Evolutionary conservation across 208 protist genomes (phyloP).

Genomic region (Trypanosoma cruzi): DNA sequence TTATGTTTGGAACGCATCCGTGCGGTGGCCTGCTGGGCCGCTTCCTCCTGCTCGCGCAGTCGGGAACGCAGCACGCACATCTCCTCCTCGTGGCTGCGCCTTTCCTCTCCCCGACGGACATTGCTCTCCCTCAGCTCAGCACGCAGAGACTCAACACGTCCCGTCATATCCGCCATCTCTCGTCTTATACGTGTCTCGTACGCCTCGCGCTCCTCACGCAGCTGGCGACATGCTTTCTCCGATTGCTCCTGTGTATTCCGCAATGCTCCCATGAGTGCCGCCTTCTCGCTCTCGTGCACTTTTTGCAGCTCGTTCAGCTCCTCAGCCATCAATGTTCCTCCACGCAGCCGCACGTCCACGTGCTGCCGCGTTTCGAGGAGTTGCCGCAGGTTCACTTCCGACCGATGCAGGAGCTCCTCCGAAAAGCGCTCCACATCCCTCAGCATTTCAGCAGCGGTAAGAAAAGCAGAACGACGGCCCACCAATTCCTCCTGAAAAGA

Average conservation of each 20-base stretch:
- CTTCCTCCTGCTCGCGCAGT: conserved; percentile 12
- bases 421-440: conserved; percentile 44
- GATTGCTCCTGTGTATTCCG: background rate
- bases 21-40: conserved; percentile 6
- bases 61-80: conserved; percentile 1
- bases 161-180: conserved; percentile 1
- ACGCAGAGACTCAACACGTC: conserved; percentile 18
- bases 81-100: conserved; percentile 15
- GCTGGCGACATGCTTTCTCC: background rate
- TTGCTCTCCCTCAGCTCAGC: conserved; percentile 16
- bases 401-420: conserved; percentile 32
- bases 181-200: conserved; percentile 1
- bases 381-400: conserved; percentile 26
- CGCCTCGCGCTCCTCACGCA: conserved; percentile 16
- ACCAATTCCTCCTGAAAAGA: conserved; percentile 33
- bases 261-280: conserved; percentile 2
- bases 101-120: conserved; percentile 2
- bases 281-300: conserved; percentile 5
- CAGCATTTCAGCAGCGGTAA: conserved; percentile 36
- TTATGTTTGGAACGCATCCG: conserved; percentile 3
- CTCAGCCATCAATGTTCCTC: background rate
- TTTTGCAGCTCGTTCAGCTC: background rate
- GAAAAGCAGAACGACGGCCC: conserved; percentile 34
- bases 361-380: background rate
- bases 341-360: background rate